These are phyloP conservation scores for Pelargonium nanum DNA, from an alignment of 345 rosid species.

Conservation along the genomic window DNA sequence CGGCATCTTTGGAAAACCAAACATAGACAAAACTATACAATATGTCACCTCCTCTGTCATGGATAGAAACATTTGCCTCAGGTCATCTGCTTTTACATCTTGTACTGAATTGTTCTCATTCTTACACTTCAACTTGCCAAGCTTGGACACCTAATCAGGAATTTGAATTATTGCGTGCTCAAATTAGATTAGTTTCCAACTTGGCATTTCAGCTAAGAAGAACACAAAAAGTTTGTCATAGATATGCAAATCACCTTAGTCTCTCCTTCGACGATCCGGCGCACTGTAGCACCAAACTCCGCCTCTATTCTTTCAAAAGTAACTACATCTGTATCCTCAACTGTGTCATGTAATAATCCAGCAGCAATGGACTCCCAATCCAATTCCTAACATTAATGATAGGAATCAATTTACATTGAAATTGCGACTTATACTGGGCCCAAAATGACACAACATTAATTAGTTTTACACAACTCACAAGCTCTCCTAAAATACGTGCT, in stretches of 20 bases:
- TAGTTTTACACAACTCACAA: conserved; percentile 44
- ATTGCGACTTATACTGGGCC: conserved; percentile 9
- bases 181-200: background rate
- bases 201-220: background rate
- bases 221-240: background rate
- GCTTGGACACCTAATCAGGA: conserved; percentile 65
- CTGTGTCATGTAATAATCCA: conserved; percentile 94
- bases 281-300: conserved; percentile 81
- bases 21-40: conserved; percentile 5
- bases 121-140: conserved; percentile 85
- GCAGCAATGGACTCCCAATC: conserved; percentile 99
- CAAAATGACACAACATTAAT: conserved; percentile 8
- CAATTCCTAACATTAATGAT: conserved; percentile 48
- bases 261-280: conserved; percentile 97
- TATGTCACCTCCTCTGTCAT: conserved; percentile 88
- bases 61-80: conserved; percentile 93
- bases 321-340: conserved; percentile 88
- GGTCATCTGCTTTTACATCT: conserved; percentile 98
- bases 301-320: conserved; percentile 87
- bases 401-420: conserved; percentile 16
- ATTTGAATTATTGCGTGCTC: background rate
- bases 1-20: background rate
- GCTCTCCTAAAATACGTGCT: conserved; percentile 93
- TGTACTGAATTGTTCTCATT: conserved; percentile 60
- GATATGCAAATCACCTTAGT: conserved; percentile 58